Conservation (phyloP, 1,284 basidiomycete genomes). For the Heliocybe sulcata region DNA sequence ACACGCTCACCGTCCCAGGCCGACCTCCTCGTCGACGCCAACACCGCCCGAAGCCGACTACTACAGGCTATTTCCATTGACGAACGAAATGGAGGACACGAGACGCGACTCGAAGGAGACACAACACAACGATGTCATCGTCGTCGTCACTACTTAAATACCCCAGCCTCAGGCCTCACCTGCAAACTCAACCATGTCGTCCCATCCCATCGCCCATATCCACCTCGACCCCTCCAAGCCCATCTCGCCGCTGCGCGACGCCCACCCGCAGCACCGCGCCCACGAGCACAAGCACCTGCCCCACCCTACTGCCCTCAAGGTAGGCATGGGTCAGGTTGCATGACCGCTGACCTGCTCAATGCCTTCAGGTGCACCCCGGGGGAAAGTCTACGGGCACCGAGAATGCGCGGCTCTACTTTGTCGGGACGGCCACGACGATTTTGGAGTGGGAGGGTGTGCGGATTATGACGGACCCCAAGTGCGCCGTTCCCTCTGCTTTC, state of each 20-base stretch:
- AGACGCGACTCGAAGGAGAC: too few species aligned
- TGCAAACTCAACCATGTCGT: neutral
- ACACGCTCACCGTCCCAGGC: too few species aligned
- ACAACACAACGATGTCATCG: too few species aligned
- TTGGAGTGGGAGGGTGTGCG: conserved; percentile 16
- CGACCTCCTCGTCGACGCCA: too few species aligned
- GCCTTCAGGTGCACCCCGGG: neutral
- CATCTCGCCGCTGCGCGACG: neutral
- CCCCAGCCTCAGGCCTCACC: too few species aligned
- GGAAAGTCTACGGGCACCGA: neutral
- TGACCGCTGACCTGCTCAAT: neutral
- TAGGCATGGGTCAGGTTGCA: neutral
- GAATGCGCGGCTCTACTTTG: conserved; percentile 3
- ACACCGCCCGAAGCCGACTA: too few species aligned
- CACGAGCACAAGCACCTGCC: neutral
- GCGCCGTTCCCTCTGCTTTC: neutral
- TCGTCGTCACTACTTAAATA: too few species aligned
- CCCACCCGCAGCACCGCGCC: neutral
- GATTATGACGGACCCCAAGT: conserved; percentile 22
- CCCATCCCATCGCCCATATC: neutral
- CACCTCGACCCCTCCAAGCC: neutral
- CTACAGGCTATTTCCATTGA: too few species aligned
- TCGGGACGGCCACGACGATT: conserved; percentile 17
- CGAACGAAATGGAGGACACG: too few species aligned
- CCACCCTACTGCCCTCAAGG: neutral